phyloP scores from a whole-genome alignment of 306 rosid species.

The Purshia tridentata region DNA sequence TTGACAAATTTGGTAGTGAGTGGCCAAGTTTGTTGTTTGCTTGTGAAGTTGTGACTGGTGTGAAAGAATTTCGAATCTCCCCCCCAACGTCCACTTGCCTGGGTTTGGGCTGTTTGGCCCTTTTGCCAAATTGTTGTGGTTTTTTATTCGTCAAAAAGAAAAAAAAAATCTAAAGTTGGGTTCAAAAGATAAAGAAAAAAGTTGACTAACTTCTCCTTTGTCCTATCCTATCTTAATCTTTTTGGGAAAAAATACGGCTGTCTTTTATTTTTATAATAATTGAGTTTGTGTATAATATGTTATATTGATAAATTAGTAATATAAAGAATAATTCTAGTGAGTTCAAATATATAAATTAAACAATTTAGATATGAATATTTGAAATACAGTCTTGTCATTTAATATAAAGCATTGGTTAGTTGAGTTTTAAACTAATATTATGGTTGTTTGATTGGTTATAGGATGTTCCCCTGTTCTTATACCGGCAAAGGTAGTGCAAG shows the following conservation, averaged over 20 bases:
- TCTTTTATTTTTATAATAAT: too few relatives aligned
- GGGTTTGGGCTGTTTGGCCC: conserved; percentile 1
- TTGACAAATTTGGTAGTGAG: background rate
- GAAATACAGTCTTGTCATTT: too few relatives aligned
- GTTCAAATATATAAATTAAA: too few relatives aligned
- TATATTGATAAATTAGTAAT: too few relatives aligned
- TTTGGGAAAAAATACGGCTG: too few relatives aligned
- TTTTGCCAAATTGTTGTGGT: background rate
- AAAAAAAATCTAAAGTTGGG: too few relatives aligned
- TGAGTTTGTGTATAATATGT: too few relatives aligned
- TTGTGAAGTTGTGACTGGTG: background rate
- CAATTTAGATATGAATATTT: too few relatives aligned
- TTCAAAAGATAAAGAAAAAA: background rate
- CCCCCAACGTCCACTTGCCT: conserved; percentile 12
- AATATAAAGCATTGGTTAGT: too few relatives aligned
- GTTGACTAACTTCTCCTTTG: background rate
- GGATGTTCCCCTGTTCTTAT: conserved; percentile 69
- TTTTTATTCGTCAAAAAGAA: background rate
- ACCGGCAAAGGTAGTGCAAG: conserved; percentile 90
- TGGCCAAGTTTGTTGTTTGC: conserved; percentile 7
- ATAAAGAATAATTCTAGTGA: too few relatives aligned
- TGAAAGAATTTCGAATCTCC: conserved; percentile 7
- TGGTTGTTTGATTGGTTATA: conserved; percentile 13
- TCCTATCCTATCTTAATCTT: too few relatives aligned
- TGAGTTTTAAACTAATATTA: background rate